A percentile compares a stretch with the other conserved stretches of the same genome.
phyloP scores from a whole-genome alignment of 2,329 filamentous ascomycete genomes.

The Colletotrichum cordylinicola region DNA sequence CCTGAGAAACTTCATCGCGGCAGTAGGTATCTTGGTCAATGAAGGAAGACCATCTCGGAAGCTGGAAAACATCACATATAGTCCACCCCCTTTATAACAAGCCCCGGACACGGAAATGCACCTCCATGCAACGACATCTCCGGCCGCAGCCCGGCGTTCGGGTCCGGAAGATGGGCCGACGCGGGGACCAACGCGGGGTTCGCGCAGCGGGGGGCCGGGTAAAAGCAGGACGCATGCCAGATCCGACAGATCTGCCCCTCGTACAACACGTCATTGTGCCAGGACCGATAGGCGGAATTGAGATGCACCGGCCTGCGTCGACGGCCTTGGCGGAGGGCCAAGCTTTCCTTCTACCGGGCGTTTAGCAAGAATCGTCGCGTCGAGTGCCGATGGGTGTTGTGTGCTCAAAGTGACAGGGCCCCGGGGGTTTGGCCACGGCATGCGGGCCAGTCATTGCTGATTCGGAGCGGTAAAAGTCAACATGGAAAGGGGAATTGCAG shows the following conservation, averaged over 20 bases:
- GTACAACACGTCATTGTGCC: not conserved
- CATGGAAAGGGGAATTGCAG: not conserved
- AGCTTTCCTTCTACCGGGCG: not conserved
- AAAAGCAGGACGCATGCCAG: not conserved
- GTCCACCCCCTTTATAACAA: not conserved
- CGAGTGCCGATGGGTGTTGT: not conserved
- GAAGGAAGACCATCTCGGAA: not conserved
- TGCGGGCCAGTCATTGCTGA: not conserved
- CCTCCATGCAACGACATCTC: not conserved
- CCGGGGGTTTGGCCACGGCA: not conserved
- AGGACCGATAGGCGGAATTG: constrained; percentile 14
- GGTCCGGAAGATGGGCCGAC: not conserved
- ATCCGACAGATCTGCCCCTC: not conserved
- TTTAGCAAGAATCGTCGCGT: not conserved
- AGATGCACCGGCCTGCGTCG: not conserved
- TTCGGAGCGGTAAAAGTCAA: not conserved
- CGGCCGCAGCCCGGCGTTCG: not conserved
- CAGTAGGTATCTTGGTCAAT: not conserved
- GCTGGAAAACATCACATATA: not conserved
- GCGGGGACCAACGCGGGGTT: constrained; percentile 4
- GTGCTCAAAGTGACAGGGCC: not conserved
- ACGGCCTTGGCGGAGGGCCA: not conserved
- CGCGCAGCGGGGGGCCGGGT: not conserved
- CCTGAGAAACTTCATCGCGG: constrained; percentile 7
- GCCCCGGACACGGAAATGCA: not conserved